A percentile compares a stretch with the other conserved stretches of the same genome.
These are phyloP conservation scores for Scheffersomyces amazonensis DNA, from an alignment of 805 yeast genomes.

Conservation along the genomic window DNA sequence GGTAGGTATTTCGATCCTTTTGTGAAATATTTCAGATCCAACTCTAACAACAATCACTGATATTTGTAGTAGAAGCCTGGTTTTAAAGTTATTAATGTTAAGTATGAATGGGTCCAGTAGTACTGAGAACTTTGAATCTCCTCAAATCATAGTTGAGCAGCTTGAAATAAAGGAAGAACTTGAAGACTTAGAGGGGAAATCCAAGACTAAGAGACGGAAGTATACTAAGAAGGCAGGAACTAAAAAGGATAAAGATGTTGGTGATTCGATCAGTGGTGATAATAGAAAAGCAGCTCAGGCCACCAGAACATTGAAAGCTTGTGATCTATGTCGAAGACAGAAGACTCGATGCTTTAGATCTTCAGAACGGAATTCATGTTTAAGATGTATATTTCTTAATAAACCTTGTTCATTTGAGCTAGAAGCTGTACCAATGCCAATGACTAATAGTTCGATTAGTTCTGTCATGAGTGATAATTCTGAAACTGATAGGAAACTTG, in stretches of 20 bases:
- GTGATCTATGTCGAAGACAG: slow-evolving; percentile 52
- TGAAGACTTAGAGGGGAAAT: background rate
- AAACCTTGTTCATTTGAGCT: slow-evolving; percentile 50
- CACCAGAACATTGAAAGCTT: slow-evolving; percentile 50
- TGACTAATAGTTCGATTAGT: background rate
- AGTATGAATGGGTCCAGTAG: background rate
- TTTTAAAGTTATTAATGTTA: no score
- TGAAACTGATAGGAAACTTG: slow-evolving; percentile 19
- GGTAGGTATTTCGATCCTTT: no score
- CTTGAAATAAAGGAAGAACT: background rate
- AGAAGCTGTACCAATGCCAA: slow-evolving; percentile 1
- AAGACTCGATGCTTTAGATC: slow-evolving; percentile 64
- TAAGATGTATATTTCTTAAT: slow-evolving; percentile 55
- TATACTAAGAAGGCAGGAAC: background rate
- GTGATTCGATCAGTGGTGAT: background rate
- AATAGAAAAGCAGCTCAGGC: slow-evolving; percentile 24
- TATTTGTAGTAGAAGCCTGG: no score
- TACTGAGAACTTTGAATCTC: background rate
- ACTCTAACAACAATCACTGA: no score
- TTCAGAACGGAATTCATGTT: slow-evolving; percentile 45
- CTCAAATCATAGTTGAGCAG: background rate
- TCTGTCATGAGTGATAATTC: background rate
- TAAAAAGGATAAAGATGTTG: background rate
- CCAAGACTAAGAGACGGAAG: background rate
- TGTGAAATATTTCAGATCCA: no score